Evolutionary conservation across 2,329 filamentous ascomycete genomes (phyloP).

Genomic region (Aschersonia sp.): DNA sequence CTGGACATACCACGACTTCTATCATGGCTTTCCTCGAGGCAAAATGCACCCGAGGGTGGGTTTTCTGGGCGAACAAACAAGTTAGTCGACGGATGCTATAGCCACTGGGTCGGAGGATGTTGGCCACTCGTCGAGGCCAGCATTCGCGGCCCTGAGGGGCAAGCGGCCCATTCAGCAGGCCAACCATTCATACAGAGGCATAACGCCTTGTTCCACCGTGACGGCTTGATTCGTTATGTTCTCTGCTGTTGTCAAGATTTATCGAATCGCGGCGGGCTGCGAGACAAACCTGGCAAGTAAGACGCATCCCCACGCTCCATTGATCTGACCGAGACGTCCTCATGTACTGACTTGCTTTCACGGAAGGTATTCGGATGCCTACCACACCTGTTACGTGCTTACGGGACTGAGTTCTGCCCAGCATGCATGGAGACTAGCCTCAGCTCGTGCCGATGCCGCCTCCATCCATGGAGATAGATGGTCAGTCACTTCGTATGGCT

Average conservation of each 20-base stretch:
- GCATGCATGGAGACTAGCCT: slow-evolving; percentile 42
- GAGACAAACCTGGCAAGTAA: slow-evolving; percentile 87
- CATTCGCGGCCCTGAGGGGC: slow-evolving; percentile 36
- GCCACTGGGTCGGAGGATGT: slow-evolving; percentile 91
- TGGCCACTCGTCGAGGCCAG: slow-evolving; percentile 83
- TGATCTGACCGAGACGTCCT: no score
- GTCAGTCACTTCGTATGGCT: slow-evolving; percentile 32
- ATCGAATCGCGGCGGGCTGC: slow-evolving; percentile 58
- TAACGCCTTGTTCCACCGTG: slow-evolving; percentile 57
- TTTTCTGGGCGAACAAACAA: slow-evolving; percentile 94
- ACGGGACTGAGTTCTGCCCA: slow-evolving; percentile 74
- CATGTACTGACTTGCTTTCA: slow-evolving; percentile 1
- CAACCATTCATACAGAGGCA: slow-evolving; percentile 15
- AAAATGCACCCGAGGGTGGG: slow-evolving; percentile 83
- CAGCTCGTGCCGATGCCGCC: slow-evolving; percentile 16
- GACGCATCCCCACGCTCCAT: slow-evolving; percentile 16
- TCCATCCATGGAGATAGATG: slow-evolving; percentile 26
- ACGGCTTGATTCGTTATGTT: slow-evolving; percentile 80
- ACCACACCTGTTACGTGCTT: slow-evolving; percentile 87
- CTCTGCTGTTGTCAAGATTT: slow-evolving; percentile 74
- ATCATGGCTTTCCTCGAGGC: slow-evolving; percentile 78
- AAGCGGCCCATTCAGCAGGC: slow-evolving; percentile 13
- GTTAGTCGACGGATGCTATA: slow-evolving; percentile 95
- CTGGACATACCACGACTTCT: slow-evolving; percentile 66
- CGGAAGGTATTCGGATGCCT: slow-evolving; percentile 61